These are phyloP conservation scores for Sugiyamaella sp. DNA, from an alignment of 1,139 yeast species.

Conservation along the genomic window DNA sequence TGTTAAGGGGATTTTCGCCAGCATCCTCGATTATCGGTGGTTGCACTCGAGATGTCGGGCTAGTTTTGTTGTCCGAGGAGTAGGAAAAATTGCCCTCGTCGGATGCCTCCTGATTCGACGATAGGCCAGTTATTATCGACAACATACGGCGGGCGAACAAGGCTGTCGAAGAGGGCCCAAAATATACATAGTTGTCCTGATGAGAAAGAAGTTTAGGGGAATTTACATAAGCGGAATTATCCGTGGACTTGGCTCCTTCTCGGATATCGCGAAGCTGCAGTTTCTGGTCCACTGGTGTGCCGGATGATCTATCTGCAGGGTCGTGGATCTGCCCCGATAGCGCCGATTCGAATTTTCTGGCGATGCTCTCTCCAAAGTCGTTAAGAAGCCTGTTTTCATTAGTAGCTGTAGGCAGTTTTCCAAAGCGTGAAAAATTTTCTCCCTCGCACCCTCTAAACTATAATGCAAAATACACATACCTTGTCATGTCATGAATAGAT, in stretches of 20 bases:
- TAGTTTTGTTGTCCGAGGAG: background rate
- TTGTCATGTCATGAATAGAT: background rate
- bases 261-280: constrained; percentile 4
- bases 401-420: background rate
- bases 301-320: background rate
- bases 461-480: background rate
- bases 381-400: background rate
- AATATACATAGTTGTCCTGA: constrained; percentile 14
- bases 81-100: background rate
- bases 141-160: constrained; percentile 5
- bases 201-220: background rate
- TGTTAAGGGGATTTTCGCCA: background rate
- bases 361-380: background rate
- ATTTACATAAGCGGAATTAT: background rate
- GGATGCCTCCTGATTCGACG: background rate
- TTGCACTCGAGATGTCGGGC: background rate
- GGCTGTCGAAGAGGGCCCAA: constrained; percentile 19
- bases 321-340: background rate
- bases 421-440: background rate
- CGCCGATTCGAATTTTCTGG: background rate
- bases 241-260: background rate
- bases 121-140: constrained; percentile 6
- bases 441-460: no score
- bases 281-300: background rate
- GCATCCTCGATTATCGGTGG: background rate